Evolutionary conservation across 352 stramenopile genomes (phyloP).

Genomic region (Pilasporangium apinafurcum): DNA sequence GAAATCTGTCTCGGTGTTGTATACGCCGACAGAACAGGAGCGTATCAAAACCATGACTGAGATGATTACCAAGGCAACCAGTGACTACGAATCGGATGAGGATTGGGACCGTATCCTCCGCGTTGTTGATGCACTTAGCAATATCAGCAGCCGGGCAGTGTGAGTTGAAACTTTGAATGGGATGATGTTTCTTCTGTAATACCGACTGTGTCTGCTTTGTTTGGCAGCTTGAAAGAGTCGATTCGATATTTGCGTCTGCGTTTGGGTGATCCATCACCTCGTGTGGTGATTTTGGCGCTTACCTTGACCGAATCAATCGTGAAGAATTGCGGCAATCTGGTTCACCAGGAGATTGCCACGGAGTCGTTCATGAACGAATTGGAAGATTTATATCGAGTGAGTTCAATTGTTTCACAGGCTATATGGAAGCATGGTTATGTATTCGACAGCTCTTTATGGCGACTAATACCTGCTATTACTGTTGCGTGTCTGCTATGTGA

Average conservation of each 20-base stretch:
- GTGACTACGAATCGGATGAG: conserved; percentile 61
- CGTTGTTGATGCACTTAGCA: conserved; percentile 72
- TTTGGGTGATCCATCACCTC: conserved; percentile 50
- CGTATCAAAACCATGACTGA: conserved; percentile 71
- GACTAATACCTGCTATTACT: no score
- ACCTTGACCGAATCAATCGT: conserved; percentile 67
- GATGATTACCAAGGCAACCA: conserved; percentile 62
- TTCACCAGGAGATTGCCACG: conserved; percentile 61
- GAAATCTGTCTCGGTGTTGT: conserved; percentile 68
- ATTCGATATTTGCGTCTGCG: conserved; percentile 68
- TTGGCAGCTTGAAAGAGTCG: conserved; percentile 51
- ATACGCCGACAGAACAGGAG: conserved; percentile 65
- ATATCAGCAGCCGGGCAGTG: conserved; percentile 53
- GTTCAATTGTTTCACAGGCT: conserved; percentile 69
- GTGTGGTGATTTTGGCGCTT: conserved; percentile 58
- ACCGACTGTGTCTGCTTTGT: neutral
- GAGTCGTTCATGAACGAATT: conserved; percentile 72
- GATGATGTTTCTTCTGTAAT: neutral
- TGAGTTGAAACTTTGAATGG: conserved; percentile 9
- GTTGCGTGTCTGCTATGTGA: no score
- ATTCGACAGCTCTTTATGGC: neutral
- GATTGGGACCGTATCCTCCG: conserved; percentile 70
- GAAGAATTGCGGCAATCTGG: conserved; percentile 68
- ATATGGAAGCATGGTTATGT: no score
- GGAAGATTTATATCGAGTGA: no score